Conservation (phyloP, 2,329 filamentous ascomycete genomes). For the Metarhizium anisopliae region DNA sequence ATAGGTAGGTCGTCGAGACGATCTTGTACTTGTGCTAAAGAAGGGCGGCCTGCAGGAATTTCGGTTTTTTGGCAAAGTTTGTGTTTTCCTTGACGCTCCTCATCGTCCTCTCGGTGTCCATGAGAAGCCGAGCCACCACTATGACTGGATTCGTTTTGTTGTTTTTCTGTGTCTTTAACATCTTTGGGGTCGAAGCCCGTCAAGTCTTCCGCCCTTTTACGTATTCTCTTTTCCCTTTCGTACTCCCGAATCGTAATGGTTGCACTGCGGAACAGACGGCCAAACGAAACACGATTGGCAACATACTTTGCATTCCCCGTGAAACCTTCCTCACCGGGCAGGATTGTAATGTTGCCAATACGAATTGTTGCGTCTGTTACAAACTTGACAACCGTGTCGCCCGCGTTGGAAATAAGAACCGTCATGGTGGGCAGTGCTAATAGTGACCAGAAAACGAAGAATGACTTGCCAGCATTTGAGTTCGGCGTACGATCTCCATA, state of each 20-base stretch:
- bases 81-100: conserved; percentile 6
- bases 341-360: conserved; percentile 50
- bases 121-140: background rate
- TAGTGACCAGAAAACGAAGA: conserved; percentile 90
- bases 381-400: conserved; percentile 68
- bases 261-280: conserved; percentile 26
- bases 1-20: conserved; percentile 29
- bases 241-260: conserved; percentile 1
- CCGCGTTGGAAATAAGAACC: conserved; percentile 73
- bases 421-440: conserved; percentile 84
- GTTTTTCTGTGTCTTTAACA: conserved; percentile 1
- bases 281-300: conserved; percentile 32
- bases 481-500: conserved; percentile 73
- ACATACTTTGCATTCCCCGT: conserved; percentile 35
- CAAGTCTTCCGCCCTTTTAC: background rate
- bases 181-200: conserved; percentile 4
- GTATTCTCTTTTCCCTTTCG: conserved; percentile 1
- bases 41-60: conserved; percentile 17
- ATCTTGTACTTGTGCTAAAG: conserved; percentile 25
- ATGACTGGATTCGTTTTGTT: background rate
- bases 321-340: conserved; percentile 47
- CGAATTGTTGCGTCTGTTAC: conserved; percentile 46
- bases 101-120: background rate
- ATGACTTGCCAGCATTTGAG: conserved; percentile 70
- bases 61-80: conserved; percentile 3